Evolutionary conservation across 2,329 filamentous ascomycete genomes (phyloP), one percentile per base, ranked within the genome.

Genomic region (Fusarium tanahbumbuense): DNA sequence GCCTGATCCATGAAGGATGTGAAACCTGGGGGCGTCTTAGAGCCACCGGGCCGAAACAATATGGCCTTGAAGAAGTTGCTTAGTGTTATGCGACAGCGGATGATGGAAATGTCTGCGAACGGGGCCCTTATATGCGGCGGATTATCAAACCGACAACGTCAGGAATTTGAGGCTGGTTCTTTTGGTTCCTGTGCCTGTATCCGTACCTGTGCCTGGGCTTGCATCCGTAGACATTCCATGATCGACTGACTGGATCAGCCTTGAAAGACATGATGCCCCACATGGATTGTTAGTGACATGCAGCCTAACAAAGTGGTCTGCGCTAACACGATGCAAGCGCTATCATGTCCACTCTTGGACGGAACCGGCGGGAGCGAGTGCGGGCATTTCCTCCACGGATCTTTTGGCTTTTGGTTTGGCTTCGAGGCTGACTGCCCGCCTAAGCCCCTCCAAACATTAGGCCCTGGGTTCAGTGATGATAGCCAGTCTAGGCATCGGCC

Each of bases 1-100:
- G 68, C 62, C 61, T 70, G 47, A 72, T 64, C 59, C 66, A 70
- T 73, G 71, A 50, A 67, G 45, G 49, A 61, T 58, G 58, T 74
- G 71, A 73, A 73, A 73, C 69, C 52, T 10, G 57, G 59, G 59
- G 64, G 72, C 59, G 70, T 68, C 56, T 62, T 67, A 65, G 67
- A 66, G 54, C 52, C 52, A 60, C 64, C 54, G 42, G 56, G 60
- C 57, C 64, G 67, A 68, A 68, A 67, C 64, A 57, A 28, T 45
- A 20, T 40, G 23, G 41, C 44, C 30, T 25, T 46, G 30, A 32
- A 49, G 9, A 30, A 47, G 11, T 48, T 48, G 27, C 44, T 41
- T 54, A 22, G n/a, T 30, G 40, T 57, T 41, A 64, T 50, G 27
- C 46, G 27, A 44, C 41, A 32, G 23, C n/a, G 12, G 28, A n/a